A percentile compares a stretch with the other conserved stretches of the same genome.
Evolutionary conservation across 441 rosid genomes (phyloP).

Genomic region (Gossypium gossypioides): DNA sequence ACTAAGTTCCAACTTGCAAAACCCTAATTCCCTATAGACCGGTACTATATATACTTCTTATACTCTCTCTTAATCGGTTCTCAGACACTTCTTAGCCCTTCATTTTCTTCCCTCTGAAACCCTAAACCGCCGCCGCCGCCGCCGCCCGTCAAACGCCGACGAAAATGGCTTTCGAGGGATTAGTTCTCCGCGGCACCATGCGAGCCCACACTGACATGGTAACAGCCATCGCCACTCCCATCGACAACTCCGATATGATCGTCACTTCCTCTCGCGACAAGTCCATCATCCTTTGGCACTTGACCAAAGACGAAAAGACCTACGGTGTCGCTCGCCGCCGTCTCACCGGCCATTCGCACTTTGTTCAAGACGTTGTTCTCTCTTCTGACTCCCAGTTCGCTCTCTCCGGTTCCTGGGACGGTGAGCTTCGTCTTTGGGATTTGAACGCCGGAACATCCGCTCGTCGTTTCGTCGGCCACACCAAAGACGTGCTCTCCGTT

Average conservation of each 20-base stretch:
- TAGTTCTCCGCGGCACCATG: conserved; percentile 76
- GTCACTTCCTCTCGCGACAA: conserved; percentile 91
- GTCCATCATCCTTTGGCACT: conserved; percentile 77
- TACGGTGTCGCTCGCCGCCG: conserved; percentile 78
- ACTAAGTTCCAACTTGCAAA: neutral
- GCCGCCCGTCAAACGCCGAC: neutral
- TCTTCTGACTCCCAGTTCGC: conserved; percentile 96
- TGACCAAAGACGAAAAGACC: conserved; percentile 69
- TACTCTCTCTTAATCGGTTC: neutral
- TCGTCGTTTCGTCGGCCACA: conserved; percentile 84
- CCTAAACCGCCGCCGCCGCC: neutral
- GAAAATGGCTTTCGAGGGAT: conserved; percentile 37
- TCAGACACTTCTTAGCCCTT: neutral
- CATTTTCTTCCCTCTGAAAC: neutral
- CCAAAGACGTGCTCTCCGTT: conserved; percentile 86
- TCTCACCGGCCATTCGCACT: conserved; percentile 87
- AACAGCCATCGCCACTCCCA: conserved; percentile 86
- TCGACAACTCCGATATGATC: conserved; percentile 79
- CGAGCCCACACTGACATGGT: conserved; percentile 89
- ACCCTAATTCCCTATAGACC: neutral
- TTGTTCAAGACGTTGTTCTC: conserved; percentile 84
- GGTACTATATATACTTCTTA: neutral
- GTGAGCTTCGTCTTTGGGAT: conserved; percentile 98
- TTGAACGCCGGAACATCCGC: conserved; percentile 61
- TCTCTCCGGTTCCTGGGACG: conserved; percentile 93